A percentile compares a stretch with the other conserved stretches of the same genome.
Conservation (phyloP, 169 alveolate genomes). For the Toxoplasma gondii region DNA sequence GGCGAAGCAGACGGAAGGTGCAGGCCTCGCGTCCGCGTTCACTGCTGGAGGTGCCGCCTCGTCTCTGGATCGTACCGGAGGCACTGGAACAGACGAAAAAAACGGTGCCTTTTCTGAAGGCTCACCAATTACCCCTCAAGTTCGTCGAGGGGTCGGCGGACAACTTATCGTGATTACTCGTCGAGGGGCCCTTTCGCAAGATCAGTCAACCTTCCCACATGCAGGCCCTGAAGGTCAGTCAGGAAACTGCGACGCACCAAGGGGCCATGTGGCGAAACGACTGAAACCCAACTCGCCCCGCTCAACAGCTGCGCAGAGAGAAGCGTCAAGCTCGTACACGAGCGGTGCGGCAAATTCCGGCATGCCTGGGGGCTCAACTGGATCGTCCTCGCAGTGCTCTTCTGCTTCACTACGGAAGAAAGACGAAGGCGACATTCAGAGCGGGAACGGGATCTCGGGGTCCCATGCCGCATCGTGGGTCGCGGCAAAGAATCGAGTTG, state of each 20-base stretch:
- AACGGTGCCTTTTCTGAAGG: neutral
- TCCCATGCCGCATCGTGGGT: neutral
- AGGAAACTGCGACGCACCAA: neutral
- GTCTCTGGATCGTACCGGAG: neutral
- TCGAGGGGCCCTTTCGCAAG: neutral
- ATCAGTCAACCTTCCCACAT: neutral
- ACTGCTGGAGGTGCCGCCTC: no score
- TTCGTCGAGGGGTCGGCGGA: neutral
- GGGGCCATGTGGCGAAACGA: neutral
- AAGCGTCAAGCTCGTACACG: neutral
- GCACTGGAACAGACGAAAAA: neutral
- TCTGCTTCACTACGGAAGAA: neutral
- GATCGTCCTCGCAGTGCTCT: neutral
- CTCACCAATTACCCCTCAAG: neutral
- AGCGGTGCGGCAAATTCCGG: neutral
- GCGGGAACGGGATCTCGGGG: neutral
- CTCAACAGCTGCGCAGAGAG: neutral
- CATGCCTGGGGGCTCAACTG: neutral
- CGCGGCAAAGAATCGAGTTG: neutral
- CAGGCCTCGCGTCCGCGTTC: no score
- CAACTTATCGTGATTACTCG: neutral
- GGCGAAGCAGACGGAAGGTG: no score
- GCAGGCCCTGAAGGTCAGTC: neutral
- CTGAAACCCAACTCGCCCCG: neutral
- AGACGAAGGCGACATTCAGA: neutral